A percentile compares a stretch with the other conserved stretches of the same genome.
These are phyloP conservation scores for Anacardium occidentale DNA, from an alignment of 345 rosid species.

Conservation along the genomic window DNA sequence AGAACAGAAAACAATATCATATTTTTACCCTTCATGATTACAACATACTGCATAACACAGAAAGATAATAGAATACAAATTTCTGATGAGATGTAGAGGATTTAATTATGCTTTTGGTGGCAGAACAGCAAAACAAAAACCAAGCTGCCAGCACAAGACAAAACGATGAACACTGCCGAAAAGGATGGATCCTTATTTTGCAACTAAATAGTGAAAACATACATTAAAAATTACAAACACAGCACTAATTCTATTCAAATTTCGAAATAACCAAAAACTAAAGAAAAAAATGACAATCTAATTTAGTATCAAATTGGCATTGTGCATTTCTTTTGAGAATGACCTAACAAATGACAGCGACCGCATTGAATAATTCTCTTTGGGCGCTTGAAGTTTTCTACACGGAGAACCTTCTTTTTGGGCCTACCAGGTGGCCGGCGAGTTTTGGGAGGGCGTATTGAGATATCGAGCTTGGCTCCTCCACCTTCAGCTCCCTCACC, in stretches of 20 bases:
- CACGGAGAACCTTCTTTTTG: conserved; percentile 89
- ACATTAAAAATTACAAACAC: conserved; percentile 44
- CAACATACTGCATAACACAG: not conserved
- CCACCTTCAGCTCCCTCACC: conserved; percentile 65
- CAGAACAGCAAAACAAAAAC: not conserved
- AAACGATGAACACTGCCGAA: not conserved
- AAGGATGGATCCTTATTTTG: conserved; percentile 27
- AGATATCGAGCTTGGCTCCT: conserved; percentile 56
- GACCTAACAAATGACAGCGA: conserved; percentile 95
- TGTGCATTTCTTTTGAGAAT: conserved; percentile 97
- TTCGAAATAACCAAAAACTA: conserved; percentile 19
- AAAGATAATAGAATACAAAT: not conserved
- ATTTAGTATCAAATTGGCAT: conserved; percentile 60
- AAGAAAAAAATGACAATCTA: conserved; percentile 12
- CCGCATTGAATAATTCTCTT: conserved; percentile 98
- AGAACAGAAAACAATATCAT: not conserved
- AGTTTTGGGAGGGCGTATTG: conserved; percentile 76
- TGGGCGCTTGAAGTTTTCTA: conserved; percentile 91
- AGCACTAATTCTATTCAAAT: conserved; percentile 24
- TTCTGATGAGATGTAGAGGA: not conserved
- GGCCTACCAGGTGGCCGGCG: conserved; percentile 99
- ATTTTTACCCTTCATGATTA: not conserved
- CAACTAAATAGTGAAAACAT: conserved; percentile 25
- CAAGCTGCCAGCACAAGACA: conserved; percentile 4
- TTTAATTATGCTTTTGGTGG: not conserved